Base-by-base conservation (phyloP, 768 basidiomycete species). In the Panaeolus cyanescens region DNA sequence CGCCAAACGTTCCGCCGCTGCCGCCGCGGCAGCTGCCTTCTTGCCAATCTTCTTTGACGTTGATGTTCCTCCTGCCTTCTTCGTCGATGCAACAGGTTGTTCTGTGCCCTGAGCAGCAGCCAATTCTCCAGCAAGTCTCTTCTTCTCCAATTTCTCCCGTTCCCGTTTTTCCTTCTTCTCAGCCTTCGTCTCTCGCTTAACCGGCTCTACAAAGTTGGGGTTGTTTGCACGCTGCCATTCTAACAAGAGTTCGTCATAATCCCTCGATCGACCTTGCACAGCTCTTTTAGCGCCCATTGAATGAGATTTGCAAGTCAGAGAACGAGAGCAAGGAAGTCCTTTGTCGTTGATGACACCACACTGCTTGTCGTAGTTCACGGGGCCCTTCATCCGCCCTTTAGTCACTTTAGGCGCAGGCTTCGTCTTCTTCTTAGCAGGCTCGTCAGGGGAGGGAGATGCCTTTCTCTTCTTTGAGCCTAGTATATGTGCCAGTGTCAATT, bases 281-380 rank as follows among this genome's bases (percentile, higher is more conserved):
- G 91, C 86, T 17, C 96, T 91, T 75, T 99, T 99, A 10, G 94
- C 92, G 13, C 94, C 94, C 90, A 99, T 96, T 2, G 93, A 91
- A 72, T 99, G 96, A 5, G 96, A 94, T 75, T 99, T 99, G 80
- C 96, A 99, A 0, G 96, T 98, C 34, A 99, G 83, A 6, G 95
- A 95, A 28, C 96, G 92, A 12, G 95, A 94, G 71, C 96, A 99
- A 0, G 93, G 95, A 6, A 94, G 78, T 42, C 84, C 84, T 74
- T 97, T 97, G 77, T 96, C 95, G 76, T 96, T 98, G 72, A 97
- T 96, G 34, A 99, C 96, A 55, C 96, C 95, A 68, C 96, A 99
- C 65, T 97, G 95, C 59, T 85, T 88, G 78, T 97, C 93, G 64
- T 88, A 87, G 75, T 98, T 91, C 55, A 96, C 86, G 3, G 95